Evolutionary conservation across 352 stramenopile species (phyloP), one percentile per base, ranked within the genome.

Genomic region (Phytophthora agathidicida): DNA sequence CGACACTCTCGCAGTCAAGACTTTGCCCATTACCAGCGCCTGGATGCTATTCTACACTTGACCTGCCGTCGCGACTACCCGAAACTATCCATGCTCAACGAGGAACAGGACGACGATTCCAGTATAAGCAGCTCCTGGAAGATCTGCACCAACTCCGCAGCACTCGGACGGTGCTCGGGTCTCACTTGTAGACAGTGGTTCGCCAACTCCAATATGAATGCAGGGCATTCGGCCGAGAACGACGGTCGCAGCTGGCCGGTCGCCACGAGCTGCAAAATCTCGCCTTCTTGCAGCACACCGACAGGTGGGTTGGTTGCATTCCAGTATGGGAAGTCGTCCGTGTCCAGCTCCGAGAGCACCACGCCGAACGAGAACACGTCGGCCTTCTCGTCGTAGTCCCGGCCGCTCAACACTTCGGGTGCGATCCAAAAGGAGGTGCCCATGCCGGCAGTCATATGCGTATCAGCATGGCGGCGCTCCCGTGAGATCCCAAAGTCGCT

Each of bases 401-500:
- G 17, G 24, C 67, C 63, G 6, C 45, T 52, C 36, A 77, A 14
- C 19, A 75, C 68, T 19, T 80, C 70, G 0, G 70, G 70, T 22
- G 66, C 61, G 24, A 73, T 75, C 65, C 70, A 79, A 35, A 75
- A 73, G 3, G 55, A 65, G 3, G 65, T 75, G 31, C 70, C 70
- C 42, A 76, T 71, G 8, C 44, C 48, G 13, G 71, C 54, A 6
- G 71, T 77, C 67, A 76, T 73, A 26, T 65, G 51, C 13, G 50
- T 61, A 10, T 75, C 66, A 3, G 26, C 26, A 14, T 54, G 50
- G 22, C 55, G 39, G 7, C 58, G 58, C 38, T 83, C 70, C 0
- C 75, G 65, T 0, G 71, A 75, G 30, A 82, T 75, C 19, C 79
- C 79, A 73, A 91, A 91, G 61, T 89, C 81, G 26, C 68, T 89